Base-by-base conservation (phyloP, 805 yeast species). In the Barnettozyma botsteinii region DNA sequence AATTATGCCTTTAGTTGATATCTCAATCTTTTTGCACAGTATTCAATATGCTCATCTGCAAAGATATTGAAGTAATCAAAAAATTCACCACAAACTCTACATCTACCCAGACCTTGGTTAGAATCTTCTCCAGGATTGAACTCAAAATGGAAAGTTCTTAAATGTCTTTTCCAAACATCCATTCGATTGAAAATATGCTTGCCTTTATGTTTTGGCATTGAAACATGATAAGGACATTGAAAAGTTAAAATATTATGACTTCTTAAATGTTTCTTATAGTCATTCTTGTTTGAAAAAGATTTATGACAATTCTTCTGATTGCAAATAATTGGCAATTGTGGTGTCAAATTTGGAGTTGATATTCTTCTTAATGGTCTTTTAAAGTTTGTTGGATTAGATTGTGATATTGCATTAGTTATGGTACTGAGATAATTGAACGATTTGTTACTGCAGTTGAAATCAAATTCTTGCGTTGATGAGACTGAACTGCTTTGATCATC, bases 111-210 rank as follows among this genome's bases (percentile, higher is more conserved):
- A 6, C 48, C 74, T 37, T 66, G 76, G 24, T 75, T 77, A 15
- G 45, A 41, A n/a, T 38, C 42, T 19, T 26, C 40, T n/a, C 28
- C 26, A 12, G 38, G 42, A 22, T 23, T 24, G 21, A 42, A 42
- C 9, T 34, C 33, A 54, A 70, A 79, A 59, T 84, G 93, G 31
- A 83, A 86, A 30, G 83, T 66, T 38, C 75, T 68, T 40, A 84
- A 62, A 59, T 84, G 93, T 33, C 93, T 68, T 49, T 83, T 83
- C 47, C 83, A 64, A 23, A 84, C 89, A 53, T 84, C 93, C 44
- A 81, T 61, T 33, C 93, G 66, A 51, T 77, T 78, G 61, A 84
- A 84, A 0, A 85, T 74, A 13, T 91, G 89, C 17, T 83, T 85
- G 48, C 81, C 81, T 40, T 83, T 68, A 57, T 83, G 93, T 56